Base-by-base conservation (phyloP, 371 early-diverging fungal species). In the Mortierella sp. region DNA sequence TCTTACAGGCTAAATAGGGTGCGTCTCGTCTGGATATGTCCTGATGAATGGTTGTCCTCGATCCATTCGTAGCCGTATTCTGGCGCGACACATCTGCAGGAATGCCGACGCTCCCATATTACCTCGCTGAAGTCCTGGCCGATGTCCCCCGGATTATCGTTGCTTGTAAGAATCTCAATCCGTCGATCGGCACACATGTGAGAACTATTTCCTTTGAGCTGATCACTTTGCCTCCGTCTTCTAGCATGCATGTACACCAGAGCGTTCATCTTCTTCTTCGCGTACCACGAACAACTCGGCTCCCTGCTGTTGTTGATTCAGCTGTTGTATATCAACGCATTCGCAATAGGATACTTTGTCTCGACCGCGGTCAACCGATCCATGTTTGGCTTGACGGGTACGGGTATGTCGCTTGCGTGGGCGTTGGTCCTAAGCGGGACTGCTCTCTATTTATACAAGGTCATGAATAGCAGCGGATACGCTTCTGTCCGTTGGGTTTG, bases 41-140 rank as follows among this genome's bases (percentile, higher is more conserved):
- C n/a, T n/a, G n/a, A n/a, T n/a, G n/a, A n/a, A n/a, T n/a, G n/a
- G n/a, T 34, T 34, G 10, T 10, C 34, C 34, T 34, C 10, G 34
- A 10, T 34, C 7, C 34, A 7, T 34, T 16, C 7, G n/a, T 52
- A 63, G 81, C 73, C 6, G 86, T 86, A 1, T 84, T 69, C 54
- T 83, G 84, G 85, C 76, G 86, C 14, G 84, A 87, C 43, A 68
- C 85, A 2, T 64, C 82, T 2, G 67, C 81, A 9, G 87, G 86
- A 12, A 80, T 81, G 78, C 69, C 73, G 8, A 80, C 84, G 0
- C 53, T 84, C 7, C 82, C 85, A 21, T 87, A 81, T 47, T 88
- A 76, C 57, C n/a, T 86, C 9, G 84, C 85, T 3, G 86, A 86
- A 54, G 14, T 72, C 21, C 46, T 86, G 7, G 81, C 85, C 4